These are phyloP conservation scores for Neoscytalidium dimidiatum DNA, from an alignment of 2,329 filamentous ascomycete species.

Conservation along the genomic window DNA sequence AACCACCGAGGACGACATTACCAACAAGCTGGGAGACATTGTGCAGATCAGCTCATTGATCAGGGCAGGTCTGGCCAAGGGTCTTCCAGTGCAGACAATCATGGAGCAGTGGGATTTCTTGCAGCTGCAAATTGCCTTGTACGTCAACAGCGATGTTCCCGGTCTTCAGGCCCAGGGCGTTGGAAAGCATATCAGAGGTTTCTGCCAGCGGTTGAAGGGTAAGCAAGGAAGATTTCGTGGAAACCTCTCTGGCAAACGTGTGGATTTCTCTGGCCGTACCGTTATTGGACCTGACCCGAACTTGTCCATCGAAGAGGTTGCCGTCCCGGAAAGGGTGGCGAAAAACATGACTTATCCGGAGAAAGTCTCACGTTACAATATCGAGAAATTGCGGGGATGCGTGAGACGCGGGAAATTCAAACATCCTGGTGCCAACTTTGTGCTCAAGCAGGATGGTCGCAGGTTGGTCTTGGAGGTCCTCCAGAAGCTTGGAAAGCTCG, in stretches of 20 bases:
- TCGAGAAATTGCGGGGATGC: constrained; percentile 74
- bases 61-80: constrained; percentile 77
- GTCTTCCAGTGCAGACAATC: constrained; percentile 81
- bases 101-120: constrained; percentile 99
- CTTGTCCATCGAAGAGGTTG: constrained; percentile 88
- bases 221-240: constrained; percentile 97
- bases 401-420: constrained; percentile 73
- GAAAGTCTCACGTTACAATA: constrained; percentile 80
- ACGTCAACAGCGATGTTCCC: constrained; percentile 95
- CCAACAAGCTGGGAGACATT: constrained; percentile 95
- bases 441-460: constrained; percentile 72
- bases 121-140: constrained; percentile 93
- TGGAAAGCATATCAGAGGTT: constrained; percentile 86
- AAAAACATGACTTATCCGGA: constrained; percentile 97
- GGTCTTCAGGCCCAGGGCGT: constrained; percentile 81
- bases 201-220: constrained; percentile 93
- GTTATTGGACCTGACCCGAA: constrained; percentile 98
- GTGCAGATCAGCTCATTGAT: constrained; percentile 89
- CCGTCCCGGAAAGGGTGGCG: constrained; percentile 86
- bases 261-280: constrained; percentile 95
- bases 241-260: constrained; percentile 95
- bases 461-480: constrained; percentile 70
- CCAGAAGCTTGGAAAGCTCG: constrained; percentile 64
- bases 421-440: constrained; percentile 86
- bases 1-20: constrained; percentile 95